Conservation (phyloP, 768 basidiomycete genomes). For the Udeniomyces megalosporus region DNA sequence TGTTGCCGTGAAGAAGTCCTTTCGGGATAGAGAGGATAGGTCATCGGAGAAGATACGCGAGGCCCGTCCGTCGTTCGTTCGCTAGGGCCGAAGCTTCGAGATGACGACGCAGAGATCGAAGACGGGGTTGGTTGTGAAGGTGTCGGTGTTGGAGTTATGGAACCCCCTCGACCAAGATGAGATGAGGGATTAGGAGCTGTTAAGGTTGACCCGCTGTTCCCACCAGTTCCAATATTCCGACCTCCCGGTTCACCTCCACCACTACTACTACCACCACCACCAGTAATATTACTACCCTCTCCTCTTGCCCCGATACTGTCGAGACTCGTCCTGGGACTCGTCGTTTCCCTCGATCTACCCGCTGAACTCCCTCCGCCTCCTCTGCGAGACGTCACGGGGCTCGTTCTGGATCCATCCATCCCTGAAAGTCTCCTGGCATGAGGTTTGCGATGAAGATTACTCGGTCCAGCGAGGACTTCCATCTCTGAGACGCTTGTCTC, state of each 20-base stretch:
- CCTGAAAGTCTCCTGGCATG: background rate
- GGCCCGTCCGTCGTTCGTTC: background rate
- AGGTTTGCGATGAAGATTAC: background rate
- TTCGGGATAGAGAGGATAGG: background rate
- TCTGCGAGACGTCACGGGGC: background rate
- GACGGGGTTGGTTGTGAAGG: background rate
- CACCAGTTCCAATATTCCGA: no score
- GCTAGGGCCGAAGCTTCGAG: no score
- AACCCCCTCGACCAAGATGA: background rate
- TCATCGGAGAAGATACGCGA: background rate
- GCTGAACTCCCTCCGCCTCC: background rate
- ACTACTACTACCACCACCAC: no score
- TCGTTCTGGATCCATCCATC: background rate
- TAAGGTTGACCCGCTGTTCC: background rate
- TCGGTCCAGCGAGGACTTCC: background rate
- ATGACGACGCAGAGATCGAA: no score
- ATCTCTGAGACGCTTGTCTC: constrained; percentile 7
- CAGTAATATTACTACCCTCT: background rate
- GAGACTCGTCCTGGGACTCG: background rate
- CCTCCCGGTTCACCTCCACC: no score
- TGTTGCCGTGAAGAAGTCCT: background rate
- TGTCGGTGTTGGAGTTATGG: background rate
- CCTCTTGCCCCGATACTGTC: background rate
- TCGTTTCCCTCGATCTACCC: background rate
- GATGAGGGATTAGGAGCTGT: background rate